Evolutionary conservation across 1,284 basidiomycete species (phyloP).

Genomic region (Ceraceosorus guamensis): DNA sequence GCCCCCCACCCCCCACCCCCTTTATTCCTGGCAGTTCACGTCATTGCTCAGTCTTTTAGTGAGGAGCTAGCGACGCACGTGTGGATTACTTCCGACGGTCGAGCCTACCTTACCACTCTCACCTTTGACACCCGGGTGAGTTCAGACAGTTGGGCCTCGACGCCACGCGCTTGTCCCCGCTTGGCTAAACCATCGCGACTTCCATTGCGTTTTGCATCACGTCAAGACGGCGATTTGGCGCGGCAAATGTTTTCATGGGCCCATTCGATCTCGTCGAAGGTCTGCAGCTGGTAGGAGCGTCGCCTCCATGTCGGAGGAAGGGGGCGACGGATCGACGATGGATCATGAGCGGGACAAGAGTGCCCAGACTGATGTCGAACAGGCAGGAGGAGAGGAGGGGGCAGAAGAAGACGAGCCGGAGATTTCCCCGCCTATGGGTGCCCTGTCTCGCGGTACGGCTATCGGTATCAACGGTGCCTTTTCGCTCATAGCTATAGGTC

Average conservation of each 20-base stretch:
- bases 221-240: constrained; percentile 16
- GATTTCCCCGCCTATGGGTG: constrained; percentile 8
- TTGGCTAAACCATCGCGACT: neutral
- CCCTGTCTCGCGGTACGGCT: constrained; percentile 58
- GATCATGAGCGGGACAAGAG: neutral
- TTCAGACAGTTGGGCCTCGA: neutral
- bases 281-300: constrained; percentile 9
- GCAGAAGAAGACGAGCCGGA: neutral
- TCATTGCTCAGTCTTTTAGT: constrained; percentile 19
- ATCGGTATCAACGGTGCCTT: constrained; percentile 74
- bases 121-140: constrained; percentile 15
- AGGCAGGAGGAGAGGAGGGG: neutral
- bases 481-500: constrained; percentile 76
- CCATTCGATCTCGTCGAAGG: constrained; percentile 8
- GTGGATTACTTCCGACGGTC: constrained; percentile 37
- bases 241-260: constrained; percentile 29
- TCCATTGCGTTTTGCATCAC: neutral
- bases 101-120: constrained; percentile 27
- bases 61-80: constrained; percentile 37
- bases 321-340: neutral
- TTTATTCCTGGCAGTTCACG: no score
- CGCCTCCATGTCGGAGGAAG: constrained; percentile 1
- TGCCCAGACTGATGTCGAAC: neutral
- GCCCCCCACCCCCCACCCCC: no score
- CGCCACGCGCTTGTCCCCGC: neutral